Percentiles rank a stretch among this genome's conserved stretches.
Evolutionary conservation across 1,284 basidiomycete species (phyloP).

Genomic region (Puccinia brachypodii): DNA sequence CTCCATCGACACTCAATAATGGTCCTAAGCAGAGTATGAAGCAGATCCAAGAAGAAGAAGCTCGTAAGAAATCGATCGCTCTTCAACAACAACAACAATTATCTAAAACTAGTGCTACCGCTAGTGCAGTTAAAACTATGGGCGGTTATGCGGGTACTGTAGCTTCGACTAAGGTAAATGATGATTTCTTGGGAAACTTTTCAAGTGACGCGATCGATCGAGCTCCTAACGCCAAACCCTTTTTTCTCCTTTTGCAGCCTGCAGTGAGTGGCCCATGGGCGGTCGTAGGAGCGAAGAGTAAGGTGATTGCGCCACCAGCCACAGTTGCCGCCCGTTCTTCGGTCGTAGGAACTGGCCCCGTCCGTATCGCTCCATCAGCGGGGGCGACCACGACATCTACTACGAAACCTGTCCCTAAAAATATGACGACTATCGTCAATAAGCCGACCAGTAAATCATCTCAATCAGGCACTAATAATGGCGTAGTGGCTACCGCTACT

Average conservation of each 20-base stretch:
- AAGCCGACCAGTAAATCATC: not conserved
- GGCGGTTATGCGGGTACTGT: slow-evolving; percentile 33
- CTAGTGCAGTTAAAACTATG: slow-evolving; percentile 36
- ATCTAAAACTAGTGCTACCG: slow-evolving; percentile 52
- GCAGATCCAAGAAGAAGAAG: slow-evolving; percentile 96
- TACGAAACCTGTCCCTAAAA: not conserved
- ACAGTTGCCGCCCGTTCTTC: not conserved
- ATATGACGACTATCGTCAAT: not conserved
- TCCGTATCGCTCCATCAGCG: not conserved
- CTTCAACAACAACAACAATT: slow-evolving; percentile 56
- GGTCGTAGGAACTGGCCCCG: not conserved
- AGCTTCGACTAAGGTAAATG: slow-evolving; percentile 10
- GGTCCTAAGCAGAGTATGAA: slow-evolving; percentile 86
- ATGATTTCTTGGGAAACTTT: too few relatives aligned
- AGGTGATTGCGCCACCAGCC: slow-evolving; percentile 34
- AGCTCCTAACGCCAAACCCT: too few relatives aligned
- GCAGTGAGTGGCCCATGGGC: slow-evolving; percentile 37
- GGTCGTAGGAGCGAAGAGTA: slow-evolving; percentile 41
- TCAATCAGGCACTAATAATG: not conserved
- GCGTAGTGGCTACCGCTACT: not conserved
- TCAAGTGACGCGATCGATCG: not conserved
- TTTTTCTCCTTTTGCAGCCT: not conserved
- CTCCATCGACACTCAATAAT: not conserved
- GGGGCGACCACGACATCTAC: not conserved
- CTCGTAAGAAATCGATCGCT: slow-evolving; percentile 55